Evolutionary conservation across 805 yeast species (phyloP).

Genomic region (Peterozyma xylosa): DNA sequence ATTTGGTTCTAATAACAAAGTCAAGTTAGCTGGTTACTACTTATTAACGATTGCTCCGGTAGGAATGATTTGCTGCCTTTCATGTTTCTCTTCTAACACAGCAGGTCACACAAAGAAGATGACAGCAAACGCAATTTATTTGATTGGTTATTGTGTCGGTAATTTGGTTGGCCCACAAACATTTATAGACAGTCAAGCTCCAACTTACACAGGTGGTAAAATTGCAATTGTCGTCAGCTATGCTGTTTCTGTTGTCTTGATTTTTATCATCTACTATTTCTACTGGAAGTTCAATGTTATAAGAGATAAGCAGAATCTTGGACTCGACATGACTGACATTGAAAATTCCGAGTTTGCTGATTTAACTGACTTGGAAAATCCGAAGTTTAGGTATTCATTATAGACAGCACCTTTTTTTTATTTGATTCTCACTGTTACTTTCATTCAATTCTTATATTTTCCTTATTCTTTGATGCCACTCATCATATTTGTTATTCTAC

Average conservation of each 20-base stretch:
- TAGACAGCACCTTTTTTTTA: neutral
- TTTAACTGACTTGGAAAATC: slow-evolving; percentile 35
- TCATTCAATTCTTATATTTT: too few relatives aligned
- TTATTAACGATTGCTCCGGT: slow-evolving; percentile 10
- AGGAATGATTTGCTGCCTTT: slow-evolving; percentile 24
- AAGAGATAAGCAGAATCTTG: slow-evolving; percentile 27
- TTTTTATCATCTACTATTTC: slow-evolving; percentile 20
- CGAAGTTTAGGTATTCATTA: slow-evolving; percentile 25
- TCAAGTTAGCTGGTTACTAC: slow-evolving; percentile 15
- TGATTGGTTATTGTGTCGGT: slow-evolving; percentile 59
- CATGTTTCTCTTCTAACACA: slow-evolving; percentile 30
- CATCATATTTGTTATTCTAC: too few relatives aligned
- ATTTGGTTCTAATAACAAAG: slow-evolving; percentile 11
- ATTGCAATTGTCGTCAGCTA: slow-evolving; percentile 43
- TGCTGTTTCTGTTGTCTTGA: slow-evolving; percentile 27
- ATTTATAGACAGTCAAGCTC: slow-evolving; percentile 47
- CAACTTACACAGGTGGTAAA: slow-evolving; percentile 49
- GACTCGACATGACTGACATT: slow-evolving; percentile 14
- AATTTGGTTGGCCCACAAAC: slow-evolving; percentile 67
- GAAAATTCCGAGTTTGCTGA: slow-evolving; percentile 36
- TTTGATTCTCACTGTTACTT: too few relatives aligned
- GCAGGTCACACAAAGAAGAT: slow-evolving; percentile 64
- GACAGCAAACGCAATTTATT: slow-evolving; percentile 41
- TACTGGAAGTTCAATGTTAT: slow-evolving; percentile 31
- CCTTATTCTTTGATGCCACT: too few relatives aligned